Conservation (phyloP, 2,329 filamentous ascomycete genomes). For the Beauveria australis region DNA sequence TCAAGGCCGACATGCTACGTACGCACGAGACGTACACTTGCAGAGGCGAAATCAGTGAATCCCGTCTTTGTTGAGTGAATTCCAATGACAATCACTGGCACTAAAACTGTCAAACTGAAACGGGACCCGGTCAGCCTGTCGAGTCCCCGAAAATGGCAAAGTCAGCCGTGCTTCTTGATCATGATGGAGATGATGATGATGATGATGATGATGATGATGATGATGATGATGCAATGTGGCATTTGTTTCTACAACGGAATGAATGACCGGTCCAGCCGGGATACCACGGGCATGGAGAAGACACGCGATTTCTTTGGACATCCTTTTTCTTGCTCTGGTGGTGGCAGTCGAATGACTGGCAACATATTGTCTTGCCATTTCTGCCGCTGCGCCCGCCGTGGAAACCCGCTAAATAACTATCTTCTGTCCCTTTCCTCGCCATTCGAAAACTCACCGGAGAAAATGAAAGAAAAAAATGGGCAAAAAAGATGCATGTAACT, state of each 20-base stretch:
- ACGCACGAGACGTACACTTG: neutral
- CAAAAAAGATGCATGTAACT: neutral
- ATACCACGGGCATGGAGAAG: conserved; percentile 2
- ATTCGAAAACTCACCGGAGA: neutral
- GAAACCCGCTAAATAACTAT: neutral
- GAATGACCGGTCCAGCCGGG: conserved; percentile 5
- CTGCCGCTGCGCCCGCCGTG: neutral
- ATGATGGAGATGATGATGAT: no score
- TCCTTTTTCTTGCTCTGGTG: neutral
- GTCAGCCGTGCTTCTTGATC: neutral
- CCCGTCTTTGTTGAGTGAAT: neutral
- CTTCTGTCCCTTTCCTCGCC: neutral
- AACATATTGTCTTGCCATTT: conserved; percentile 2
- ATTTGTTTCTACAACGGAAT: conserved; percentile 7
- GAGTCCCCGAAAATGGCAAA: no score
- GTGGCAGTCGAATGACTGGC: neutral
- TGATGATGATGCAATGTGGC: conserved; percentile 5
- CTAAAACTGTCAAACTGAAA: no score
- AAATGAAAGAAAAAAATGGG: neutral
- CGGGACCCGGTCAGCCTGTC: no score
- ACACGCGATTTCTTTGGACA: neutral
- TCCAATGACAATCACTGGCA: neutral
- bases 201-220: no score
- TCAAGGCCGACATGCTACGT: no score
- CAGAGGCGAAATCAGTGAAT: neutral